Evolutionary conservation across 495 filamentous ascomycete genomes (phyloP).

Genomic region (Aspergillus saccharolyticus): DNA sequence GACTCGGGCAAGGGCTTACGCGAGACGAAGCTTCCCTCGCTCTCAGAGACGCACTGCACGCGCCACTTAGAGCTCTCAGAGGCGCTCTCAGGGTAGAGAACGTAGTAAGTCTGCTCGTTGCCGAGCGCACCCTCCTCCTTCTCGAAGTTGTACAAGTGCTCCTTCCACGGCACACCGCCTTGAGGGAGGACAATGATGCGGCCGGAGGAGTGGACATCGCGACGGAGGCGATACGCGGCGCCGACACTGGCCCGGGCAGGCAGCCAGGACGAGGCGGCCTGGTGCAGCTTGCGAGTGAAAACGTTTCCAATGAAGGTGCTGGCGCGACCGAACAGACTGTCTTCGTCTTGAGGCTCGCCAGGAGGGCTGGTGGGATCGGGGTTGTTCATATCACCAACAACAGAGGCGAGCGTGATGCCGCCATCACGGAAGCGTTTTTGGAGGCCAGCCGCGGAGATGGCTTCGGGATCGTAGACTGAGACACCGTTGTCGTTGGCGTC

Average conservation of each 20-base stretch:
- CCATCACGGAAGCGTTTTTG: slow-evolving; percentile 75
- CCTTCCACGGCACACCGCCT: slow-evolving; percentile 83
- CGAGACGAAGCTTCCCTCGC: slow-evolving; percentile 79
- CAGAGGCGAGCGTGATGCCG: slow-evolving; percentile 74
- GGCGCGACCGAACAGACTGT: slow-evolving; percentile 70
- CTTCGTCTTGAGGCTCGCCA: slow-evolving; percentile 69
- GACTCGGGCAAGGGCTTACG: slow-evolving; percentile 82
- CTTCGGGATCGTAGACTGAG: slow-evolving; percentile 64
- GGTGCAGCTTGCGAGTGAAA: slow-evolving; percentile 68
- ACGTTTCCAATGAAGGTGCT: slow-evolving; percentile 78
- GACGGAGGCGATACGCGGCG: slow-evolving; percentile 60
- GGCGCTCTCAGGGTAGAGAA: slow-evolving; percentile 83
- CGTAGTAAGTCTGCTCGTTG: slow-evolving; percentile 62
- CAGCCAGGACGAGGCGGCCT: slow-evolving; percentile 61
- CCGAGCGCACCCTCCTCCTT: slow-evolving; percentile 39
- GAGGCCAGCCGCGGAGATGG: slow-evolving; percentile 57
- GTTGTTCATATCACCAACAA: slow-evolving; percentile 80
- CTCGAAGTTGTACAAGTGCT: slow-evolving; percentile 89
- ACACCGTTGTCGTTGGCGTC: slow-evolving; percentile 98
- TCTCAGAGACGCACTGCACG: slow-evolving; percentile 78
- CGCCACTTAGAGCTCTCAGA: slow-evolving; percentile 76
- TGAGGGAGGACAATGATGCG: slow-evolving; percentile 74
- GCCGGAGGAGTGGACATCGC: slow-evolving; percentile 63
- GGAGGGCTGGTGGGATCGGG: slow-evolving; percentile 33
- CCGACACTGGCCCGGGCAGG: slow-evolving; percentile 77